These are phyloP conservation scores for Pseudogymnoascus sp. DNA, from an alignment of 2,329 filamentous ascomycete species.

Conservation along the genomic window DNA sequence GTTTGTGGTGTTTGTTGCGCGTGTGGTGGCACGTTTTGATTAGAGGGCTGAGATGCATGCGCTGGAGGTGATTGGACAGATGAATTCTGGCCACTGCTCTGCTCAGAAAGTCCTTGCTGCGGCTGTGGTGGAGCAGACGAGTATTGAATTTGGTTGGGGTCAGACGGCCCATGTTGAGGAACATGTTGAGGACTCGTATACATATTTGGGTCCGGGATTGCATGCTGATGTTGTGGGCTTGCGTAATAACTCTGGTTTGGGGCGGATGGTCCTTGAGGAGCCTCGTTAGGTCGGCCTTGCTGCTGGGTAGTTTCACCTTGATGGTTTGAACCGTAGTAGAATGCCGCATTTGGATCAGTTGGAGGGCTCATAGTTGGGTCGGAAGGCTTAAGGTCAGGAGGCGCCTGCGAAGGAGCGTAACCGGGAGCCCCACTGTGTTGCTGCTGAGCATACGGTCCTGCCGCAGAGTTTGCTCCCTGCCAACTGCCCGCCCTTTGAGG, in stretches of 20 bases:
- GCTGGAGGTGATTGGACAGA: slow-evolving; percentile 19
- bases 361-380: slow-evolving; percentile 31
- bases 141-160: slow-evolving; percentile 17
- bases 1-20: slow-evolving; percentile 18
- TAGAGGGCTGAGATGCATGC: slow-evolving; percentile 22
- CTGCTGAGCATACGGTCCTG: slow-evolving; percentile 23
- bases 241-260: neutral
- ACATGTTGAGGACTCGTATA: slow-evolving; percentile 22
- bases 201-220: slow-evolving; percentile 11
- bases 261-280: slow-evolving; percentile 10
- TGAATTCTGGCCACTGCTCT: neutral
- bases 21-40: slow-evolving; percentile 22
- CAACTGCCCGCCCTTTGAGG: slow-evolving; percentile 45
- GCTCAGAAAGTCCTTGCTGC: slow-evolving; percentile 20
- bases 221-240: slow-evolving; percentile 3
- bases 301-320: slow-evolving; percentile 24
- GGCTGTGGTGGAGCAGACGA: slow-evolving; percentile 19
- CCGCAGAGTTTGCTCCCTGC: slow-evolving; percentile 30
- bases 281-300: slow-evolving; percentile 11
- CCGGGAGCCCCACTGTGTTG: slow-evolving; percentile 18
- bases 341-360: slow-evolving; percentile 47
- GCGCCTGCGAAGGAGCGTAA: slow-evolving; percentile 28
- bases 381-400: slow-evolving; percentile 28
- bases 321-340: slow-evolving; percentile 43
- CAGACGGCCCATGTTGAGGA: slow-evolving; percentile 23